Conservation (phyloP, 345 rosid genomes). For the Excoecaria agallocha region DNA sequence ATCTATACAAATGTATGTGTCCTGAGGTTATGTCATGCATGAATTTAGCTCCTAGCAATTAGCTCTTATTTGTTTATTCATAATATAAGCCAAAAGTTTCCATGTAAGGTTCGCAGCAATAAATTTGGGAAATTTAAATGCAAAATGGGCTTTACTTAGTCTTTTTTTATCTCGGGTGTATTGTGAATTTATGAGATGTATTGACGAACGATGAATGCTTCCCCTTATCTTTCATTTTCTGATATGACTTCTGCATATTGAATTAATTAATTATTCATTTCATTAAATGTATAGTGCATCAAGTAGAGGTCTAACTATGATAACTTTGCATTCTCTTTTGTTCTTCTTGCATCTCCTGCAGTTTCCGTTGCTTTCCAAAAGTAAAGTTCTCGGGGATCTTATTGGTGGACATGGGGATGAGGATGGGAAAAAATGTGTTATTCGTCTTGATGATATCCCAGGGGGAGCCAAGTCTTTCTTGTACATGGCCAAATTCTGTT, state of each 20-base stretch:
- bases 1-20: neutral
- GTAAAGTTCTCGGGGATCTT: slow-evolving; percentile 56
- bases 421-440: slow-evolving; percentile 38
- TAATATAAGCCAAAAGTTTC: neutral
- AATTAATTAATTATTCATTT: neutral
- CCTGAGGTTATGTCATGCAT: neutral
- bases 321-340: neutral
- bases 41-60: neutral
- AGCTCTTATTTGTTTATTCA: neutral
- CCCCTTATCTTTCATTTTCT: neutral
- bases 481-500: slow-evolving; percentile 78
- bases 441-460: slow-evolving; percentile 70
- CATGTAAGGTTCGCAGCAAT: neutral
- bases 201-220: neutral
- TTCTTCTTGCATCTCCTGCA: slow-evolving; percentile 29
- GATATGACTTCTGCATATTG: neutral
- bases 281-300: neutral
- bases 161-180: neutral
- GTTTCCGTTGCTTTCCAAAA: slow-evolving; percentile 91
- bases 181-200: neutral
- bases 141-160: neutral
- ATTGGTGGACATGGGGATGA: slow-evolving; percentile 41
- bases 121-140: neutral
- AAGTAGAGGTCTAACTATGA: neutral
- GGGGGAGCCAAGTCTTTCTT: slow-evolving; percentile 77